Percentiles rank a stretch among this genome's conserved stretches.
Evolutionary conservation across 2,329 filamentous ascomycete species (phyloP).

Genomic region (Thelonectria discophora): DNA sequence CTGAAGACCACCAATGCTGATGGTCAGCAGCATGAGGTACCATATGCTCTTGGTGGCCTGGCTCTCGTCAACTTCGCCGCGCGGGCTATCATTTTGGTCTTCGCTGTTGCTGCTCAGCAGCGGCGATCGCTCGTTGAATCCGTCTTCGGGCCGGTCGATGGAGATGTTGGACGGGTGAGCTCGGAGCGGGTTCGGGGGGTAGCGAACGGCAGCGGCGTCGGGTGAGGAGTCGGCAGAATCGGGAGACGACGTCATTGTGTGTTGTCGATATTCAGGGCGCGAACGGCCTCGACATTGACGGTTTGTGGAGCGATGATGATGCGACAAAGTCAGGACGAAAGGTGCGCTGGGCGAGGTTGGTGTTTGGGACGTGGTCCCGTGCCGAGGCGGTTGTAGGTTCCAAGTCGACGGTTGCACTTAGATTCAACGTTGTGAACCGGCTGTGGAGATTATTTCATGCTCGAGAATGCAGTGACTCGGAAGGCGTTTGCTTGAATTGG

Average conservation of each 20-base stretch:
- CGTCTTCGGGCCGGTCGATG: constrained; percentile 30
- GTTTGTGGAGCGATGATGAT: constrained; percentile 3
- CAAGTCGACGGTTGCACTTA: background rate
- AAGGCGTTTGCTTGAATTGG: background rate
- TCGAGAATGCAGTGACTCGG: background rate
- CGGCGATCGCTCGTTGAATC: constrained; percentile 44
- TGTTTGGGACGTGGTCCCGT: constrained; percentile 25
- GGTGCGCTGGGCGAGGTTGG: constrained; percentile 19
- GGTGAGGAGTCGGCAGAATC: constrained; percentile 18
- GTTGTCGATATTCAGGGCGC: constrained; percentile 16
- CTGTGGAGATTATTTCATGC: background rate
- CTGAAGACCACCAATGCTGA: constrained; percentile 88
- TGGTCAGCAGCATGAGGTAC: constrained; percentile 86
- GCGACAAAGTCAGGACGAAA: constrained; percentile 15
- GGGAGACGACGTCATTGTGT: constrained; percentile 28
- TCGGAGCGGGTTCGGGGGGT: constrained; percentile 23
- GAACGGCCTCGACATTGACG: constrained; percentile 14
- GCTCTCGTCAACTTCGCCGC: constrained; percentile 36
- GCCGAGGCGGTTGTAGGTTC: constrained; percentile 7
- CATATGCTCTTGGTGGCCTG: constrained; percentile 81
- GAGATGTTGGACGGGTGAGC: constrained; percentile 25
- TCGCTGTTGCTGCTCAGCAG: constrained; percentile 37
- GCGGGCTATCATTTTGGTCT: constrained; percentile 18
- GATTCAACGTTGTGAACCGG: background rate
- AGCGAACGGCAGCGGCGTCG: constrained; percentile 17